phyloP scores from a whole-genome alignment of 805 yeast genomes.

The Henningerozyma blattae region DNA sequence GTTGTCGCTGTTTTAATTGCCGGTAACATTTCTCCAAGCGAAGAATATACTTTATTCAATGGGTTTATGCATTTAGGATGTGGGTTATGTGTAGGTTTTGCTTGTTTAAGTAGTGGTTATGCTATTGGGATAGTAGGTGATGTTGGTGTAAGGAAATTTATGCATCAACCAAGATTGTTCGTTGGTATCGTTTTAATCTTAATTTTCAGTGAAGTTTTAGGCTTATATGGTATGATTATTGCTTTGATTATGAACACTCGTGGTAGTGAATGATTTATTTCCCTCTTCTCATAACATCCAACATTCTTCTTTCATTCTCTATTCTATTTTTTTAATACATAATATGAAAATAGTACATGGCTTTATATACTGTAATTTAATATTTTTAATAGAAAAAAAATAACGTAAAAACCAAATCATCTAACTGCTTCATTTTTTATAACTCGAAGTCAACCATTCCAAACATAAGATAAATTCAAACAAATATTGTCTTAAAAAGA shows the following conservation, averaged over 20 bases:
- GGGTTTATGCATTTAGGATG: slow-evolving; percentile 98
- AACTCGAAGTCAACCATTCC: no score
- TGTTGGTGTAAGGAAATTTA: slow-evolving; percentile 78
- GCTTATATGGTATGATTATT: slow-evolving; percentile 87
- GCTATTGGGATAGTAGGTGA: slow-evolving; percentile 93
- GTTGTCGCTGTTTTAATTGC: slow-evolving; percentile 96
- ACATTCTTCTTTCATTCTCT: no score
- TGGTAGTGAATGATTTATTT: slow-evolving; percentile 45
- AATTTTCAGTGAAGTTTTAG: slow-evolving; percentile 86
- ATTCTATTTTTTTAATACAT: no score
- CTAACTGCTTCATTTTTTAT: no score
- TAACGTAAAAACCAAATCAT: no score
- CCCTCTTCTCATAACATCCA: no score
- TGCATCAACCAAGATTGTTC: slow-evolving; percentile 80
- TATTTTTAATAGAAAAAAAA: no score
- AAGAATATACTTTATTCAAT: slow-evolving; percentile 74
- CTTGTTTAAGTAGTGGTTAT: slow-evolving; percentile 93
- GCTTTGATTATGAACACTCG: slow-evolving; percentile 87
- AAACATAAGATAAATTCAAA: no score
- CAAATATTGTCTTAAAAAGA: no score
- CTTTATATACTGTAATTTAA: no score
- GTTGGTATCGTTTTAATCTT: slow-evolving; percentile 84
- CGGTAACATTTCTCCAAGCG: slow-evolving; percentile 70
- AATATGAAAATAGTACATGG: background rate
- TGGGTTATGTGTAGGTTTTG: slow-evolving; percentile 92